Base-by-base conservation (phyloP, 495 filamentous ascomycete genomes). In the Penicillium diatomitis region DNA sequence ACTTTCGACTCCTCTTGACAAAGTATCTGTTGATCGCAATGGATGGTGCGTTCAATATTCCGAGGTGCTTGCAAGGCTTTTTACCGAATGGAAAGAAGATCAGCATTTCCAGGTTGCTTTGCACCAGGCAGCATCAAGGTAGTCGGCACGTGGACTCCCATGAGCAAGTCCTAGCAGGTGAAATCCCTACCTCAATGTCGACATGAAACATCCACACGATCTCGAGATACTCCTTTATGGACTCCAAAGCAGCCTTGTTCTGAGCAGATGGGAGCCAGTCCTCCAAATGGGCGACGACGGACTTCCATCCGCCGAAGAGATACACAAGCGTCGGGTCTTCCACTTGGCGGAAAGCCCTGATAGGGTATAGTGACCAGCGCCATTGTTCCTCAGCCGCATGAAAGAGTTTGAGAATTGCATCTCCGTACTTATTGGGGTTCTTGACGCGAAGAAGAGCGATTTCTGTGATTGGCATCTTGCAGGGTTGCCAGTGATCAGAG, bases 231-330 rank as follows among this genome's bases (percentile, higher is more conserved):
- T 67, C 66, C 32, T 66, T 64, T 11, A 81, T 46, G 41, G 65
- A 57, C 6, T 62, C 61, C 9, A 80, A 50, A 7, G 72, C 35
- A 28, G 54, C 53, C 51, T 77, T 72, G 53, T 76, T 70, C 8
- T 57, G 50, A 12, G 58, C 54, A 7, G 64, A 69, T 28, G 57
- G 57, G 20, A 76, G 62, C 75, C 77, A 81, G n/a, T 68, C 49
- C 6, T 50, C 50, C 41, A 54, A 52, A 49, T 82, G 79, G 12
- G 67, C 58, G 2, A 55, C 65, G 7, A 70, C 60, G 2, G 73
- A 75, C 9, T 66, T 64, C 79, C 78, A 81, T 27, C 68, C 66
- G 32, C 76, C 76, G 2, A 74, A 58, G 10, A 80, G 56, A 45
- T 80, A 69, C n/a, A 74, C 50, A 8, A 60, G 57, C 3, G 57